Conservation (phyloP, 140 eudicot species). For the Oenanthe javanica region DNA sequence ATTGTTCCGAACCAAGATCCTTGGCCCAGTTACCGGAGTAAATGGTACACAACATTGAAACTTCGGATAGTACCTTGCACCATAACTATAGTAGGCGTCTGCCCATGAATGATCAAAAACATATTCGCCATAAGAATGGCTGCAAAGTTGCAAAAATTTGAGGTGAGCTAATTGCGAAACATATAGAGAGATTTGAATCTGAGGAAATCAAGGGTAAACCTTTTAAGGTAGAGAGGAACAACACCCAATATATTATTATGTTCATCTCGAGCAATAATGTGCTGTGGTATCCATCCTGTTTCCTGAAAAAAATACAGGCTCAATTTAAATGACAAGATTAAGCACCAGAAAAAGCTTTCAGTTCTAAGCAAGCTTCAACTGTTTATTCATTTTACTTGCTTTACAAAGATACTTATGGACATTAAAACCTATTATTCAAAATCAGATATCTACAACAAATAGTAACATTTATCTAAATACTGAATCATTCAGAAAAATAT, state of each 20-base stretch:
- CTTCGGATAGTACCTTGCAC: slow-evolving; percentile 86
- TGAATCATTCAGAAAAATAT: not conserved
- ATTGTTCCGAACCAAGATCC: slow-evolving; percentile 68
- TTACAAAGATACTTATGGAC: not conserved
- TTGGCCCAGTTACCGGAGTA: slow-evolving; percentile 94
- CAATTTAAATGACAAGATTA: not conserved
- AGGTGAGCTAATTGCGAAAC: slow-evolving; percentile 14
- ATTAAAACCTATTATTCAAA: not conserved
- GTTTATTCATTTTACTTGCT: not conserved
- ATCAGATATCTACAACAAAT: not conserved
- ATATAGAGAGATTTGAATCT: not conserved
- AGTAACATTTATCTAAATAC: not conserved
- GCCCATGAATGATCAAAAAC: slow-evolving; percentile 99
- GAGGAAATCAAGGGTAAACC: slow-evolving; percentile 33
- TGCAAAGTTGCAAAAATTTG: slow-evolving; percentile 27
- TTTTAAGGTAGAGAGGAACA: slow-evolving; percentile 92
- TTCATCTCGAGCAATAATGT: slow-evolving; percentile 73
- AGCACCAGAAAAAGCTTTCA: not conserved
- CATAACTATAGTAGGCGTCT: slow-evolving; percentile 80
- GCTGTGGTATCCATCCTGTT: slow-evolving; percentile 94
- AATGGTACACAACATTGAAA: slow-evolving; percentile 89
- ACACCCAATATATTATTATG: slow-evolving; percentile 60
- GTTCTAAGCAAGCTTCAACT: not conserved
- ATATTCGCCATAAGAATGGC: slow-evolving; percentile 97
- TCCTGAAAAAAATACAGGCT: slow-evolving; percentile 41